Percentiles rank a stretch among this genome's conserved stretches.
Evolutionary conservation across 768 basidiomycete genomes (phyloP).

Genomic region (Trametes punicea): DNA sequence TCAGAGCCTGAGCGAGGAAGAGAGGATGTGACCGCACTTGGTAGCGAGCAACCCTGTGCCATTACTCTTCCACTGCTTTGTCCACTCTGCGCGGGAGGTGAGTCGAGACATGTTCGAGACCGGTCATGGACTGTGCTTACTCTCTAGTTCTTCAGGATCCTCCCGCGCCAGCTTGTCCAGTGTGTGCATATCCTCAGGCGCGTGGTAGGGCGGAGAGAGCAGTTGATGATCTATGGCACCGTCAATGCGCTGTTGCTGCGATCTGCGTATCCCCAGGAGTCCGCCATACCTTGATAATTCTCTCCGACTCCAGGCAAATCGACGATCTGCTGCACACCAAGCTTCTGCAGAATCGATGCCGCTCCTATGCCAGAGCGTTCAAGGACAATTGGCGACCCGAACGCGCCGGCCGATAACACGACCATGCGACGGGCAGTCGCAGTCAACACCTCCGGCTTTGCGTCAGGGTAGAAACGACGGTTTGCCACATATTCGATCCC

Average conservation of each 20-base stretch:
- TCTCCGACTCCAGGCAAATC: slow-evolving; percentile 44
- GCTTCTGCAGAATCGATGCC: slow-evolving; percentile 28
- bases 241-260: not conserved
- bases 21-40: slow-evolving; percentile 37
- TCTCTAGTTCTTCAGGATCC: slow-evolving; percentile 35
- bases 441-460: not conserved
- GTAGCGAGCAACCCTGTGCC: slow-evolving; percentile 51
- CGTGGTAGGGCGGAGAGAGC: slow-evolving; percentile 34
- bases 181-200: slow-evolving; percentile 44
- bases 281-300: slow-evolving; percentile 31
- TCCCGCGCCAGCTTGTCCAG: slow-evolving; percentile 46
- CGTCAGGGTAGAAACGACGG: slow-evolving; percentile 23
- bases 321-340: slow-evolving; percentile 32
- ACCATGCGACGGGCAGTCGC: slow-evolving; percentile 36
- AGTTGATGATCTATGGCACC: slow-evolving; percentile 30
- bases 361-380: slow-evolving; percentile 51
- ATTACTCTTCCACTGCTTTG: slow-evolving; percentile 31
- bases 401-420: slow-evolving; percentile 38
- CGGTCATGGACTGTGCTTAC: slow-evolving; percentile 31
- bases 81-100: slow-evolving; percentile 28
- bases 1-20: not conserved
- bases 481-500: slow-evolving; percentile 39
- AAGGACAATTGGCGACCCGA: slow-evolving; percentile 49
- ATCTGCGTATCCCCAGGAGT: no score
- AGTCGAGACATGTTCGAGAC: no score